Base-by-base conservation (phyloP, 148 eudicot genomes). In the Beta vulgaris region DNA sequence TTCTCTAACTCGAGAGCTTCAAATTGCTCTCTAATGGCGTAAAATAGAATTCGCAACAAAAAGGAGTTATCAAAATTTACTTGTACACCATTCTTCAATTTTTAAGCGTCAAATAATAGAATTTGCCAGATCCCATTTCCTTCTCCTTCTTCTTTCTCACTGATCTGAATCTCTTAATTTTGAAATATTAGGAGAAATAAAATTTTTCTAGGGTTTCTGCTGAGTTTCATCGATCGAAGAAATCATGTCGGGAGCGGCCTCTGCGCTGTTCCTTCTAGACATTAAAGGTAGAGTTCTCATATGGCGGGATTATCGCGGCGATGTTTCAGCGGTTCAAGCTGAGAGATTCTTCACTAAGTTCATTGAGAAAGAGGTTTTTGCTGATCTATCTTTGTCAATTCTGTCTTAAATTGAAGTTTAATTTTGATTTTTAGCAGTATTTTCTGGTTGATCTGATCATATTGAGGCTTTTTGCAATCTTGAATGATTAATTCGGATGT, bases 231-330 rank as follows among this genome's bases (percentile, higher is more conserved):
- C 18, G 29, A 74, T 54, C 58, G 57, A n/a, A 46, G 46, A 7
- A 65, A 75, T 14, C 32, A 92, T 95, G 98, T 81, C 97, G 39
- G 97, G 96, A 76, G 97, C 98, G 79, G 97, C 96, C 60, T 90
- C 97, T 29, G 97, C 97, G 88, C 91, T 95, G 82, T 90, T 92
- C 88, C 87, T 95, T 61, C 82, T 92, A 23, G 98, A 92, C 85
- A 90, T 92, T 69, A 95, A 92, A 76, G 97, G 98, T 39, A 89
- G 90, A 34, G 93, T 90, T 61, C 85, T 95, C 39, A 91, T 95
- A 28, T 95, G 93, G 92, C 92, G 97, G 3, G 97, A 92, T 75
- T 95, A 85, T 76, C 96, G 98, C 8, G 98, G 98, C 19, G 98
- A 95, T 70, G 97, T 95, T 40, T 84, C 97, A 1, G 80, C 97